A percentile compares a stretch with the other conserved stretches of the same genome.
Evolutionary conservation across 2,329 filamentous ascomycete genomes (phyloP).

Genomic region (Trichoderma pleuroti): DNA sequence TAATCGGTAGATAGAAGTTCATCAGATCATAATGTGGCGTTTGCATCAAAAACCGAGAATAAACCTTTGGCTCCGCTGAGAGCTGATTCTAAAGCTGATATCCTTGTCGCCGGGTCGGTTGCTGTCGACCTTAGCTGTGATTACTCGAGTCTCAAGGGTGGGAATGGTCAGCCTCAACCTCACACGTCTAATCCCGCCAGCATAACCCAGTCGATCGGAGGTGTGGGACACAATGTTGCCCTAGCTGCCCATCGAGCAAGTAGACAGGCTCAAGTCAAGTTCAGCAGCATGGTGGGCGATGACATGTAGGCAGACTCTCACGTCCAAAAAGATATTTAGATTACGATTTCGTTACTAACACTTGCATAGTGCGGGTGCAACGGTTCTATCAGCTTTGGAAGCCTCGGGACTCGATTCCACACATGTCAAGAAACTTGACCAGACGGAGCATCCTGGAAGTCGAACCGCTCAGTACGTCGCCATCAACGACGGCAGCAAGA

Average conservation of each 20-base stretch:
- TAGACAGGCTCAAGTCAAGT: conserved; percentile 57
- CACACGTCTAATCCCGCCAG: conserved; percentile 83
- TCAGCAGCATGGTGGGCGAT: conserved; percentile 78
- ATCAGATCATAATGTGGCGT: conserved; percentile 21
- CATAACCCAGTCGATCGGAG: conserved; percentile 80
- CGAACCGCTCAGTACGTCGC: conserved; percentile 90
- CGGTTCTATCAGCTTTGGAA: conserved; percentile 64
- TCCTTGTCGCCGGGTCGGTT: conserved; percentile 88
- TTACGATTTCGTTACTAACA: neutral
- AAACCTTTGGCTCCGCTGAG: conserved; percentile 17
- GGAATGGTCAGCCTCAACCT: conserved; percentile 45
- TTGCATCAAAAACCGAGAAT: conserved; percentile 17
- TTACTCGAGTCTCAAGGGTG: conserved; percentile 42
- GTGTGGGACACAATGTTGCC: conserved; percentile 89
- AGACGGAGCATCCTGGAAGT: conserved; percentile 46
- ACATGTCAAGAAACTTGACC: conserved; percentile 57
- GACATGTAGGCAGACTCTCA: conserved; percentile 55
- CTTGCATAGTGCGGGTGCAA: conserved; percentile 60
- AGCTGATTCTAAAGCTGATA: conserved; percentile 46
- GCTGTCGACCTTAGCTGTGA: conserved; percentile 87
- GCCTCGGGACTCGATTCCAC: conserved; percentile 60
- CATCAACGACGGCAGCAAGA: conserved; percentile 78
- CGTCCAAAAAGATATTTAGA: neutral
- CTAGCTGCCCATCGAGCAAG: conserved; percentile 71
- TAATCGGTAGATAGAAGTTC: conserved; percentile 37